Evolutionary conservation across 2,329 filamentous ascomycete species (phyloP).

Genomic region (Chaetomiaceae sp.): DNA sequence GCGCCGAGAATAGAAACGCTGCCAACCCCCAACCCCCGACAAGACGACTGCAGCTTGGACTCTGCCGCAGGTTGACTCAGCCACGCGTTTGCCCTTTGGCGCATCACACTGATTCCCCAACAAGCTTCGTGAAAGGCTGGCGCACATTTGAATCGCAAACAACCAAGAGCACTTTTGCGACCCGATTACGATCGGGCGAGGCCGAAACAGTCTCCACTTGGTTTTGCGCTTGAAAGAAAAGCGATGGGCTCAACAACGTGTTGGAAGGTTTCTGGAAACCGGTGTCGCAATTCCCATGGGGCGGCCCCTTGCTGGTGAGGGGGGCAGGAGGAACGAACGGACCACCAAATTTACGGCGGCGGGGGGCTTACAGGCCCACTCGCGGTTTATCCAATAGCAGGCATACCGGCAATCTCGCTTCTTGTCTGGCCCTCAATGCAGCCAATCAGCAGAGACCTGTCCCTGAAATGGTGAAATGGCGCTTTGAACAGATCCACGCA

Average conservation of each 20-base stretch:
- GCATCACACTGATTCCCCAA: no score
- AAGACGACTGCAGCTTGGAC: background rate
- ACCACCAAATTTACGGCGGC: background rate
- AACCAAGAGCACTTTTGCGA: background rate
- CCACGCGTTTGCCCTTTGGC: background rate
- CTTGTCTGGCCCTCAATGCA: slow-evolving; percentile 1
- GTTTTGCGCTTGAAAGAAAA: background rate
- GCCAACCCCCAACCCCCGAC: background rate
- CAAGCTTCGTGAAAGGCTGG: no score
- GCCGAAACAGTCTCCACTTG: background rate
- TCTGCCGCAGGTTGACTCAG: slow-evolving; percentile 1
- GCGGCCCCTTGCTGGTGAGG: background rate
- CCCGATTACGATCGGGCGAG: background rate
- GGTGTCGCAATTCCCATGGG: background rate
- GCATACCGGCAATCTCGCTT: slow-evolving; percentile 27
- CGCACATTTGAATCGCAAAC: no score
- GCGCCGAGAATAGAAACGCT: slow-evolving; percentile 10
- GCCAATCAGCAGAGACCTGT: slow-evolving; percentile 21
- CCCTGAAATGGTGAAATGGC: slow-evolving; percentile 24
- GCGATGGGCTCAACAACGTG: no score
- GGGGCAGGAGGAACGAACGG: background rate
- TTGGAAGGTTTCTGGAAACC: background rate
- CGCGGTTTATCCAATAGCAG: slow-evolving; percentile 14
- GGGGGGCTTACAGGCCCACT: background rate
- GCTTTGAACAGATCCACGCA: slow-evolving; percentile 9